Evolutionary conservation across 2,329 filamentous ascomycete species (phyloP), one percentile per base, ranked within the genome.

Genomic region (Aureobasidium subglaciale): DNA sequence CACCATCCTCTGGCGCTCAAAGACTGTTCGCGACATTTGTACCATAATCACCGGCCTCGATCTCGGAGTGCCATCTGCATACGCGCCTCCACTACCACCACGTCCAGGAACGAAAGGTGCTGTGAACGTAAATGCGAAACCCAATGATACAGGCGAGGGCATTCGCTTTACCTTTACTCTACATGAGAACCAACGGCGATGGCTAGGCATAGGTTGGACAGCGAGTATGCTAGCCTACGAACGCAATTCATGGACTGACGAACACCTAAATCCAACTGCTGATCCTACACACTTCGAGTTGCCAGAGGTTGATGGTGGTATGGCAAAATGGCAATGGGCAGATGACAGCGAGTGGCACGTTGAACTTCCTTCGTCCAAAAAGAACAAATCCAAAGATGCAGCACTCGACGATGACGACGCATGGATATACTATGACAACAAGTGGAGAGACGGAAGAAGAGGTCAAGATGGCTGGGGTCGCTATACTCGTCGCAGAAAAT

Each of bases 361-460:
- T 24, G 92, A 97, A 63, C 6, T 32, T 5, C 40, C 50, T 2
- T 30, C 50, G 1, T 43, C 50, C 18, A 87, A 88, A 1, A 83
- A 59, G 22, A 13, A 29, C 32, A 42, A 52, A 25, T 9, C 9
- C 16, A 55, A 75, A 76, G 75, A 81, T 1, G 79, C 54, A 3
- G 16, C 29, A 1, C 6, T 42, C 15, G 40, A 48, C n/a, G 74
- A 76, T 22, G 86, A 81, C 3, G 84, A 85, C 62, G 93, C 91
- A 1, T 99, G 93, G 93, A 89, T 96, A 34, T 99, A 93, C 70
- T 99, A 96, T 67, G 93, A 99, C 66, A 97, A 92, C 69, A 96
- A 96, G 86, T 99, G 93, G 93, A 86, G 90, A 68, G 87, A 89
- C 63, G 91, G 91, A 16, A 86, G 88, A 15, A 82, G 90, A 58